Base-by-base conservation (phyloP, 106 monocot species). In the Ottelia alismoides region DNA sequence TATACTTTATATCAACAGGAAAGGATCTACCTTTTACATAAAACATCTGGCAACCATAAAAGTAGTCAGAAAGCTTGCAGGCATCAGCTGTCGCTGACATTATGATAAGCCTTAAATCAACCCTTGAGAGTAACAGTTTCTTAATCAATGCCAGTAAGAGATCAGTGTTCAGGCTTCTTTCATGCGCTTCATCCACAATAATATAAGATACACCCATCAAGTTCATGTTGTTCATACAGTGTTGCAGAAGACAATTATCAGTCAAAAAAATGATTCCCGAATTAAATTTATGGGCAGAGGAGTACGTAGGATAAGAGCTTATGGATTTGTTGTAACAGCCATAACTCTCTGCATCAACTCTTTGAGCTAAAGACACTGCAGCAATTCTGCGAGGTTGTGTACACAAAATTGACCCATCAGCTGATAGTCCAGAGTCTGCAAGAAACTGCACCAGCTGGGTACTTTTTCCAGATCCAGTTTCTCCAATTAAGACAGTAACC, bases 21-120 rank as follows among this genome's bases (percentile, higher is more conserved):
- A 90, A 98, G 56, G 24, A 85, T 65, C 90, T 88, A 28, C 98
- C 98, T 6, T 17, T 70, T 23, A 98, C 85, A 55, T 72, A 22
- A n/a, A 90, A 59, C n/a, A 70, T 77, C 45, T 49, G 43, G 47
- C 98, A 90, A 53, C 72, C 77, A 74, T 70, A 72, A 65, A 85
- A 90, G 58, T 80, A 98, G 16, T 77, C 77, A 35, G 89, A 66
- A 25, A 98, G 57, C 48, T 80, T 98, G 30, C 58, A 64, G 55
- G 79, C 82, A 73, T 98, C 90, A 59, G 78, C 89, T 25, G 98
- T 98, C 6, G 98, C 98, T 63, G 98, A 98, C 98, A 89, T 98
- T 45, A 98, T 80, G 25, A 98, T 71, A 58, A 98, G 73, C 27
- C 79, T 71, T 45, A 98, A 72, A 70, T 90, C 82, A 30, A 53